Evolutionary conservation across 106 monocot genomes (phyloP), one percentile per base, ranked within the genome.

Genomic region (Xerophyta viscosa): DNA sequence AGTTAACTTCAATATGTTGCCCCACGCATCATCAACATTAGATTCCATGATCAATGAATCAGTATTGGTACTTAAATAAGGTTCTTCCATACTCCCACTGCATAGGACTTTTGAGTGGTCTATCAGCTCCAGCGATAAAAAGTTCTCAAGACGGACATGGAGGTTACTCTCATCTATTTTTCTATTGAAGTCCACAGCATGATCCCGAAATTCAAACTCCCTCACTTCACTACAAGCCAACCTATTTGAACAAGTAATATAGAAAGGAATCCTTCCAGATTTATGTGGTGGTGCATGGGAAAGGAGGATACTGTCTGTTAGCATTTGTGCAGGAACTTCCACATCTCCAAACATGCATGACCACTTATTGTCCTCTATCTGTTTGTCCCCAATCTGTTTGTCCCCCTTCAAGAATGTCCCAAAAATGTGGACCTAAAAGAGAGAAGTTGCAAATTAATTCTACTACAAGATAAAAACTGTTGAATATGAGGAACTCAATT

Each of bases 281-380:
- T 63, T 79, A 31, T 82, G 88, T 13, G 50, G 42, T 45, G 88
- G 96, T 31, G 82, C 60, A 73, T 69, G 65, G 59, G 88, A 89
- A 26, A 67, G 70, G 21, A 96, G 73, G 50, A 72, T 71, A 39
- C 85, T 73, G 71, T 89, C 78, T 28, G 66, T 66, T 49, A 96
- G 36, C 65, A 96, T 55, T 31, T 85, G 57, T 46, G 85, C 96
- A 29, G 78, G 79, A 44, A 96, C 96, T 81, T 96, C 88, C 50
- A 73, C 60, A 71, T 89, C 85, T 17, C 96, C 96, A 78, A 96
- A 96, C 96, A 96, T 96, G 36, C 96, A 96, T 17, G 96, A 96
- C 96, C 88, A 89, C 19, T 69, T 70, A 44, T 61, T 77, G 15
- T 76, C 85, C 13, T 74, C 59, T 20, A 71, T 50, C 27, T 86